Evolutionary conservation across 148 eudicot species (phyloP), one percentile per base, ranked within the genome.

Genomic region (Silene latifolia): DNA sequence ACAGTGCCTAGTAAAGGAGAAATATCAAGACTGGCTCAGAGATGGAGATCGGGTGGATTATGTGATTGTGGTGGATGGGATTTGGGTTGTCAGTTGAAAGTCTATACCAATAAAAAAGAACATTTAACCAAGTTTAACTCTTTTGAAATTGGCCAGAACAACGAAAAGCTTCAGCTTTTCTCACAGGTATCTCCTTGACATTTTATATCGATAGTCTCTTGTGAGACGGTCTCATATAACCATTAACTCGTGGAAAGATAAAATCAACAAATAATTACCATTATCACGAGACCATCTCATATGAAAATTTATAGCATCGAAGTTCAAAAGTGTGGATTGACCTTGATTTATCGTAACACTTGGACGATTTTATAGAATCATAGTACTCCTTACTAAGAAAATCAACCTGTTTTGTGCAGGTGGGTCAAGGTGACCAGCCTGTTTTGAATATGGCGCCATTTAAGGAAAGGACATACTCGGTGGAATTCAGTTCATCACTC

Each of bases 41-140:
- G 98, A 83, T 93, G 98, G 98, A 86, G 72, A 73, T 89, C 90
- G 4, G 88, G 95, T 65, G 98, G 98, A 42, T 69, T 81, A 54
- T 93, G 98, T 82, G 98, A 93, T 75, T 93, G 98, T 76, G 97
- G 98, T 63, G 98, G 98, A 29, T 93, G 98, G 98, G 98, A 93
- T 89, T 44, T 93, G 71, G 98, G 98, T 78, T 93, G 98, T 83
- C 85, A 82, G 77, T 27, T 89, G 70, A 80, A 80, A 72, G 78
- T 89, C 72, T 86, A 87, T 67, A 73, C 85, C 48, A 82, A 77
- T 79, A 74, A 63, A 69, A 77, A 62, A 9, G 81, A 85, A 63
- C 20, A 27, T 62, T 53, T 74, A 64, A 76, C 68, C 44, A 74
- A 76, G 76, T 56, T 61, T 54, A 75, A 21, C 42, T 80, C 84